Percentiles rank a stretch among this genome's conserved stretches.
Evolutionary conservation across 352 stramenopile species (phyloP).

Genomic region (Phytopythium sindhum): DNA sequence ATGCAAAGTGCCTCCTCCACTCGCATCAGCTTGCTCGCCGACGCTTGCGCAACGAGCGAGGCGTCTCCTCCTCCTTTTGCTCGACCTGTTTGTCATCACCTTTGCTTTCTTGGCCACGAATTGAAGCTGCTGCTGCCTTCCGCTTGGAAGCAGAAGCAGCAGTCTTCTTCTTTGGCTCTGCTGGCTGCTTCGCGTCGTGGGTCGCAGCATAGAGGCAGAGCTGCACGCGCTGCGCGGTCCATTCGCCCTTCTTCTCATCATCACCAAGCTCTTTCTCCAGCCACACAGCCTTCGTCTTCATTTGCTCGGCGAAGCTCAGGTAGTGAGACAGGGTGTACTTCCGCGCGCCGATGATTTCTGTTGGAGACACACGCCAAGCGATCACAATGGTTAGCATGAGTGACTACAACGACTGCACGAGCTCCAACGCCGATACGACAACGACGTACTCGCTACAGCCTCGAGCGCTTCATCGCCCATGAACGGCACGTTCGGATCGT

Average conservation of each 20-base stretch:
- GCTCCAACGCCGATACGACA: neutral
- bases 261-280: conserved; percentile 36
- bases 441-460: conserved; percentile 43
- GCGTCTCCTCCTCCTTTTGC: neutral
- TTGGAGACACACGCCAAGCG: conserved; percentile 2
- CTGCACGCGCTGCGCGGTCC: conserved; percentile 69
- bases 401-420: neutral
- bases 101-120: neutral
- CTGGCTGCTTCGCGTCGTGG: conserved; percentile 10
- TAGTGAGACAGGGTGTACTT: conserved; percentile 82
- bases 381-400: neutral
- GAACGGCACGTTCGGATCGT: conserved; percentile 64
- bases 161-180: neutral
- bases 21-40: neutral
- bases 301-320: conserved; percentile 49
- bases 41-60: neutral
- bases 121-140: neutral
- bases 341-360: conserved; percentile 59
- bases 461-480: conserved; percentile 82
- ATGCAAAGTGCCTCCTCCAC: too few species aligned
- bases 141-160: neutral
- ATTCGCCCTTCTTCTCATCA: conserved; percentile 19
- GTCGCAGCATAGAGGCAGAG: conserved; percentile 61
- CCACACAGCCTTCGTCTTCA: conserved; percentile 54
- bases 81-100: neutral